These are phyloP conservation scores for Termitomyces sp. DNA, from an alignment of 768 basidiomycete genomes.

Conservation along the genomic window DNA sequence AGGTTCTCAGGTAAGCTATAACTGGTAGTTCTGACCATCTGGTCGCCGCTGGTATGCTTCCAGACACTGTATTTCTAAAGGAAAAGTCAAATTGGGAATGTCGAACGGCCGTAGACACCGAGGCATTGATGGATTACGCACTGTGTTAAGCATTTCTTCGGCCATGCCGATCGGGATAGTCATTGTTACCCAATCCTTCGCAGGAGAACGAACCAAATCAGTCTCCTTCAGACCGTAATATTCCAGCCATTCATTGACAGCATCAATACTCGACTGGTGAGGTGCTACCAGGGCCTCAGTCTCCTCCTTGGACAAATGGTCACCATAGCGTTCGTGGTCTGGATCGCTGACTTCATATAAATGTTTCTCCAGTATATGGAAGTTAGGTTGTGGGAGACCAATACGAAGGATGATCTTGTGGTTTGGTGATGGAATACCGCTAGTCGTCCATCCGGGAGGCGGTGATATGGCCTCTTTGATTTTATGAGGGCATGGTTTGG, in stretches of 20 bases:
- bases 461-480: slow-evolving; percentile 19
- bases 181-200: slow-evolving; percentile 64
- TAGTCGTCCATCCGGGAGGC: slow-evolving; percentile 42
- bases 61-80: slow-evolving; percentile 58
- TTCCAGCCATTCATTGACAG: slow-evolving; percentile 58
- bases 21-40: slow-evolving; percentile 57
- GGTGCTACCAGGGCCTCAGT: slow-evolving; percentile 60
- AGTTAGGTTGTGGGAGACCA: slow-evolving; percentile 48
- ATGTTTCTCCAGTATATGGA: slow-evolving; percentile 41
- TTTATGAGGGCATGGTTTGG: slow-evolving; percentile 4
- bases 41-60: slow-evolving; percentile 48
- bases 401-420: slow-evolving; percentile 52
- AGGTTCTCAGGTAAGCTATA: slow-evolving; percentile 62
- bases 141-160: slow-evolving; percentile 69
- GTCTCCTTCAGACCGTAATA: slow-evolving; percentile 46
- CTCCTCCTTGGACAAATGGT: slow-evolving; percentile 57
- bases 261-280: slow-evolving; percentile 40
- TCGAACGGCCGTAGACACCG: background rate
- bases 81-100: background rate
- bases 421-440: slow-evolving; percentile 34
- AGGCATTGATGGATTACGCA: slow-evolving; percentile 23
- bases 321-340: slow-evolving; percentile 45
- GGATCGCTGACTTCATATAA: slow-evolving; percentile 58
- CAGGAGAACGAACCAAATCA: slow-evolving; percentile 49
- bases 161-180: slow-evolving; percentile 51